Conservation (phyloP, 768 basidiomycete genomes). For the Leccinum olivaceopallidum region DNA sequence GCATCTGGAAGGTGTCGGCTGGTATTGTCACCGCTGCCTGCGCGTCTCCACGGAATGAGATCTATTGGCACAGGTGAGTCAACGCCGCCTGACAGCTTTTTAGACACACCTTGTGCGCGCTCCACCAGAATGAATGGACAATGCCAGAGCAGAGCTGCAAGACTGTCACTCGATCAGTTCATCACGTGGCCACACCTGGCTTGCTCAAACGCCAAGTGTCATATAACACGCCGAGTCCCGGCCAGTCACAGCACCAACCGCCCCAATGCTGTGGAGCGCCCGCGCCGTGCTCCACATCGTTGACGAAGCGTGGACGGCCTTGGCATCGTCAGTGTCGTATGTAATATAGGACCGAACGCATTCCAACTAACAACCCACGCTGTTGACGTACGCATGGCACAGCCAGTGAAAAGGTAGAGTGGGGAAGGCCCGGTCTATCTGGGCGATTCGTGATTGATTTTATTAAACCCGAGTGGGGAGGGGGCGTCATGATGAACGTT, state of each 20-base stretch:
- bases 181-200: neutral
- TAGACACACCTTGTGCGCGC: slow-evolving; percentile 1
- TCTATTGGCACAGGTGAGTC: neutral
- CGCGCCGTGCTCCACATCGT: neutral
- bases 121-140: neutral
- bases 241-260: neutral
- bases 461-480: slow-evolving; percentile 13
- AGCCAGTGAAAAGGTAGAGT: slow-evolving; percentile 2
- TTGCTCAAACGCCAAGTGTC: slow-evolving; percentile 5
- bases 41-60: slow-evolving; percentile 6
- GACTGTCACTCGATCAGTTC: neutral
- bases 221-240: neutral
- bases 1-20: neutral
- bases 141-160: neutral
- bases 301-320: neutral
- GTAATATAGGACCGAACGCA: neutral
- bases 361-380: slow-evolving; percentile 1
- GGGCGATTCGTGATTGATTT: slow-evolving; percentile 10
- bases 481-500: neutral
- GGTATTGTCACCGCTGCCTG: slow-evolving; percentile 3
- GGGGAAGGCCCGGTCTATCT: slow-evolving; percentile 4
- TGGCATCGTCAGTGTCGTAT: neutral
- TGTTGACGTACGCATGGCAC: slow-evolving; percentile 7
- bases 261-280: neutral
- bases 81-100: neutral